Conservation (phyloP, 352 stramenopile genomes). For the Globisporangium yorkense region DNA sequence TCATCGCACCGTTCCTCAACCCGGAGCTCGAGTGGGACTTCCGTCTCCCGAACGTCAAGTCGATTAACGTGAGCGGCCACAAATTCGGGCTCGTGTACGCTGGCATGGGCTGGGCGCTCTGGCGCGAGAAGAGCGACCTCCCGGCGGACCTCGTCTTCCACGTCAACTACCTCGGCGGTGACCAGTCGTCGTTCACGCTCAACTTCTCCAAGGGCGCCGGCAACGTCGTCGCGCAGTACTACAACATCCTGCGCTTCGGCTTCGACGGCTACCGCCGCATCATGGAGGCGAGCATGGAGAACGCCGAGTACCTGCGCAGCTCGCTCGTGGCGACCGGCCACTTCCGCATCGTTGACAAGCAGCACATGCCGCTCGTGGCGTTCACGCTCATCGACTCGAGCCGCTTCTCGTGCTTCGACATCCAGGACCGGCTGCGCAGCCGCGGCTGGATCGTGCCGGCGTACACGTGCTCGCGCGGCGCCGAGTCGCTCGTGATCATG, state of each 20-base stretch:
- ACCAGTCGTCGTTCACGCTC: constrained; percentile 90
- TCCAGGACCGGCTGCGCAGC: constrained; percentile 85
- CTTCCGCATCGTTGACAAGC: constrained; percentile 87
- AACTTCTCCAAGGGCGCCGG: constrained; percentile 92
- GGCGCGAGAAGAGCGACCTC: constrained; percentile 74
- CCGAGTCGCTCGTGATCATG: constrained; percentile 86
- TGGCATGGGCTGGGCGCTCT: constrained; percentile 91
- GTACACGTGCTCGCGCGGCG: constrained; percentile 83
- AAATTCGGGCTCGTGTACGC: constrained; percentile 93
- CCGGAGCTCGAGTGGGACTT: constrained; percentile 90
- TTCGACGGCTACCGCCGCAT: constrained; percentile 86
- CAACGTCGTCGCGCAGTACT: constrained; percentile 89
- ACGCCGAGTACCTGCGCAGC: constrained; percentile 70
- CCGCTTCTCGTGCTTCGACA: constrained; percentile 86
- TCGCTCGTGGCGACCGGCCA: constrained; percentile 73
- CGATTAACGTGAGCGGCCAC: constrained; percentile 92
- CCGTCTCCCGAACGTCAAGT: constrained; percentile 87
- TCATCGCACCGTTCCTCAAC: constrained; percentile 89
- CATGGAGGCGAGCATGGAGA: constrained; percentile 88
- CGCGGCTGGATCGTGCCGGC: constrained; percentile 88
- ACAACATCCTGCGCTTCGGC: constrained; percentile 91
- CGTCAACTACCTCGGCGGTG: constrained; percentile 89
- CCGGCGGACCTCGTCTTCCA: constrained; percentile 88
- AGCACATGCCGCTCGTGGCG: constrained; percentile 88
- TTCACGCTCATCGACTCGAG: constrained; percentile 80